Evolutionary conservation across 805 yeast genomes (phyloP).

Genomic region (Cyberlindnera euphorbiae): DNA sequence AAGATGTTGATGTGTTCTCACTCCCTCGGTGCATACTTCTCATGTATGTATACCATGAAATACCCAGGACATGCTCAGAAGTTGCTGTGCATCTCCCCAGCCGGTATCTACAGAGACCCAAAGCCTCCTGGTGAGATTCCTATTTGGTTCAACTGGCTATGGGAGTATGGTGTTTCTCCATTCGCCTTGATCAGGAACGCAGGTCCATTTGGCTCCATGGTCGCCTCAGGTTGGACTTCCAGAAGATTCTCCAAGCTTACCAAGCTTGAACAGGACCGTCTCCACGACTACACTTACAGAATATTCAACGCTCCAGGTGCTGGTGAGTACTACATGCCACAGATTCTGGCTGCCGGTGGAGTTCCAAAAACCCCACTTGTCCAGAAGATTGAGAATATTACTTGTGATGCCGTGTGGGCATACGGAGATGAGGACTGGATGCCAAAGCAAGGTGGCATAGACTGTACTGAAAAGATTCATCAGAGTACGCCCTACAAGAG

Average conservation of each 20-base stretch:
- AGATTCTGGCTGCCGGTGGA: slow-evolving; percentile 86
- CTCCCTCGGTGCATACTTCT: slow-evolving; percentile 87
- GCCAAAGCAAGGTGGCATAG: slow-evolving; percentile 36
- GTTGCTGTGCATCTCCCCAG: slow-evolving; percentile 83
- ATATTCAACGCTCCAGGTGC: slow-evolving; percentile 86
- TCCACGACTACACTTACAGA: slow-evolving; percentile 78
- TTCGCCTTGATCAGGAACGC: slow-evolving; percentile 72
- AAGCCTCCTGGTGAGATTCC: slow-evolving; percentile 49
- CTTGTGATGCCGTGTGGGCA: slow-evolving; percentile 70
- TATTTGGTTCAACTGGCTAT: slow-evolving; percentile 67
- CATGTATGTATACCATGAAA: slow-evolving; percentile 59
- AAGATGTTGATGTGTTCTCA: slow-evolving; percentile 70
- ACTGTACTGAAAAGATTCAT: slow-evolving; percentile 27
- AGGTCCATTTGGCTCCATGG: slow-evolving; percentile 77
- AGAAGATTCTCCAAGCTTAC: slow-evolving; percentile 67
- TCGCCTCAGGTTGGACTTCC: slow-evolving; percentile 86
- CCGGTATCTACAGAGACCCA: slow-evolving; percentile 62
- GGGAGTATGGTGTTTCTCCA: slow-evolving; percentile 88
- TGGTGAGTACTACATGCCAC: slow-evolving; percentile 88
- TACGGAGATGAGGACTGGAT: slow-evolving; percentile 83
- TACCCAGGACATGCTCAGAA: slow-evolving; percentile 59
- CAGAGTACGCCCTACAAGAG: slow-evolving; percentile 22
- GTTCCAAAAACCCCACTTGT: slow-evolving; percentile 73
- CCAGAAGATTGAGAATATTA: slow-evolving; percentile 35
- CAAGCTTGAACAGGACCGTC: slow-evolving; percentile 38